Conservation (phyloP, 176 grass and related monocot genomes). For the Guadua angustifolia region DNA sequence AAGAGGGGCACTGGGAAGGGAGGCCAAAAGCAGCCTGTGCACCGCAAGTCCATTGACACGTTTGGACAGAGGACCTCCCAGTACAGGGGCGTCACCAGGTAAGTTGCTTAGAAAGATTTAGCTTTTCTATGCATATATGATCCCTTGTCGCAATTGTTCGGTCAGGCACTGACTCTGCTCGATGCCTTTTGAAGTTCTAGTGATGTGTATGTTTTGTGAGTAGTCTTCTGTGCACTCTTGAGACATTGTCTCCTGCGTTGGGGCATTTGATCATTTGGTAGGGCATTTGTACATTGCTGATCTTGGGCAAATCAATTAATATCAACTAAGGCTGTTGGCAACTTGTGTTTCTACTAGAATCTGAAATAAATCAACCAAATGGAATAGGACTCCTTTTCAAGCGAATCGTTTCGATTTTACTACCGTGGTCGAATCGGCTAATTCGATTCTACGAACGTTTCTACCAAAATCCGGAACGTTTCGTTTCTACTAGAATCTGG, state of each 20-base stretch:
- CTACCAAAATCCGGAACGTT: too few relatives aligned
- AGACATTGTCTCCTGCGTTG: not conserved
- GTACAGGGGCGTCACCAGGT: slow-evolving; percentile 98
- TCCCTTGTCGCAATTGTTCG: slow-evolving; percentile 21
- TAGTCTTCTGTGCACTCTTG: slow-evolving; percentile 3
- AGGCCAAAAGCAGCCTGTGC: slow-evolving; percentile 73
- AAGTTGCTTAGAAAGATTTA: slow-evolving; percentile 31
- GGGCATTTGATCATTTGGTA: slow-evolving; percentile 31
- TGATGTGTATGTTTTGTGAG: not conserved
- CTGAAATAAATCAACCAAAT: too few relatives aligned
- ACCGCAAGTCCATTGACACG: slow-evolving; percentile 96
- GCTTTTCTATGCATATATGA: not conserved
- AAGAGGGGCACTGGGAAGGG: slow-evolving; percentile 74
- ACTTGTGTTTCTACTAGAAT: too few relatives aligned
- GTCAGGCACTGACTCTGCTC: slow-evolving; percentile 1
- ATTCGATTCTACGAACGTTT: too few relatives aligned
- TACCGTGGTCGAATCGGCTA: too few relatives aligned
- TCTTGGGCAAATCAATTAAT: slow-evolving; percentile 8
- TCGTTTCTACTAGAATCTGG: too few relatives aligned
- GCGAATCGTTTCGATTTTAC: too few relatives aligned
- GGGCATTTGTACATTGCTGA: not conserved
- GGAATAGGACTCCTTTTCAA: too few relatives aligned
- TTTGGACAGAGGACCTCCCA: slow-evolving; percentile 97
- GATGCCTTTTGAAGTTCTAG: slow-evolving; percentile 3
- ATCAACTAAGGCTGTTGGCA: too few relatives aligned